Conservation (phyloP, 202 grass and related monocot genomes). For the Hordeum pubiflorum region DNA sequence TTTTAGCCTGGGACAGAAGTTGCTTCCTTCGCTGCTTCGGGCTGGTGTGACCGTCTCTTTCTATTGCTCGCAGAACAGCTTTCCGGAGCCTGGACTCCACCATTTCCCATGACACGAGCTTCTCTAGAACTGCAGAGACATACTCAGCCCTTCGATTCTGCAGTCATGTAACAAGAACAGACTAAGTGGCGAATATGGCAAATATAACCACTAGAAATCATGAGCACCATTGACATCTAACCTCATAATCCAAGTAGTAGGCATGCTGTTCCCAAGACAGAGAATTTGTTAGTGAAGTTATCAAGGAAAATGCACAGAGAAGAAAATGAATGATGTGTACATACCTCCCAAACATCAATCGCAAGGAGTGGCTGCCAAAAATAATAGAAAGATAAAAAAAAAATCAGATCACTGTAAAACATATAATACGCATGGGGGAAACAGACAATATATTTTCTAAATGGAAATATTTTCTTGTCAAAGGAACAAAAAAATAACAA, state of each 20-base stretch:
- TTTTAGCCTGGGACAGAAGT: background rate
- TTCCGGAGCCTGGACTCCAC: conserved; percentile 53
- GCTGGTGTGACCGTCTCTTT: conserved; percentile 27
- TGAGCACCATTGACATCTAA: conserved; percentile 21
- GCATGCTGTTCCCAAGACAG: conserved; percentile 50
- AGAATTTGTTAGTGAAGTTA: background rate
- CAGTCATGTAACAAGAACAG: conserved; percentile 1
- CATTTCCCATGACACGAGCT: conserved; percentile 77
- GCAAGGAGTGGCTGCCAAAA: conserved; percentile 78
- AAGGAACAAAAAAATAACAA: background rate
- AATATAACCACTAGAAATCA: background rate
- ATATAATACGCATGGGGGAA: background rate
- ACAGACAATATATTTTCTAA: background rate
- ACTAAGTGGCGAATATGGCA: background rate
- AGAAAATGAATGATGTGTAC: background rate
- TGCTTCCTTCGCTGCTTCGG: conserved; percentile 25
- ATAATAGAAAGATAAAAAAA: conserved; percentile 19
- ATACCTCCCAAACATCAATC: conserved; percentile 96
- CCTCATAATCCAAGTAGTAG: conserved; percentile 91
- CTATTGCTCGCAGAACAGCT: conserved; percentile 29
- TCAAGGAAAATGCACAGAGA: background rate
- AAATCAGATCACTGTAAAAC: conserved; percentile 14
- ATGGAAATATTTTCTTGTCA: background rate
- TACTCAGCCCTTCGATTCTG: conserved; percentile 78
- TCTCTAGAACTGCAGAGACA: conserved; percentile 59